phyloP scores from a whole-genome alignment of 1,284 basidiomycete species.

The Trichosporon ovoides region DNA sequence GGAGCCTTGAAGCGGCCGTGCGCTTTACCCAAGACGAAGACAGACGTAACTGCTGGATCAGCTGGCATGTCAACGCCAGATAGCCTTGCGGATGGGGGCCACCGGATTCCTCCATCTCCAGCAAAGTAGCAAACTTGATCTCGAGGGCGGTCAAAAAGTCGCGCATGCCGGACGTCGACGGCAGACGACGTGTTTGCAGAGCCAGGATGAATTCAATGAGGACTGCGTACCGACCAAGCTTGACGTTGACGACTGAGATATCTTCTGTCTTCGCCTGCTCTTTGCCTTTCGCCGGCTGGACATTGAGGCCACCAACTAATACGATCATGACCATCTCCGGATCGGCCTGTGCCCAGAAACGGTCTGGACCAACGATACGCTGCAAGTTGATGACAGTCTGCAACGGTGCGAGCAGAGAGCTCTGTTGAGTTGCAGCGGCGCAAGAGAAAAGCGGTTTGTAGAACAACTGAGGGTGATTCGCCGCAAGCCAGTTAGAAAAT shows the following conservation, averaged over 20 bases:
- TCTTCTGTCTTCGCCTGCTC: conserved; percentile 34
- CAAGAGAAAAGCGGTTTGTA: conserved; percentile 70
- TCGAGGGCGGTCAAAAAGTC: conserved; percentile 59
- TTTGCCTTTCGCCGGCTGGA: conserved; percentile 39
- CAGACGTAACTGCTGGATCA: conserved; percentile 26
- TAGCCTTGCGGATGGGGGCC: conserved; percentile 26
- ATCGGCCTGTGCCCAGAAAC: conserved; percentile 61
- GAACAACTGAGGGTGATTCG: conserved; percentile 58
- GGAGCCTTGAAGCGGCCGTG: conserved; percentile 10
- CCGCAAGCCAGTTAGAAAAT: conserved; percentile 28
- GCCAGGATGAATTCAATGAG: conserved; percentile 60
- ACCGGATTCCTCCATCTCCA: conserved; percentile 58
- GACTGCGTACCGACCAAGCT: conserved; percentile 62
- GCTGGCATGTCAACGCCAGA: conserved; percentile 27
- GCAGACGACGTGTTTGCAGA: conserved; percentile 32
- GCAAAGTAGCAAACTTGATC: conserved; percentile 55
- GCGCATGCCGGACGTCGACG: not conserved
- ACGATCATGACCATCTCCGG: conserved; percentile 71
- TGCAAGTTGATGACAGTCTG: conserved; percentile 55
- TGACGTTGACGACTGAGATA: conserved; percentile 51
- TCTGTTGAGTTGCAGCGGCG: conserved; percentile 59
- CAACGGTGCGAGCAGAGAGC: conserved; percentile 58
- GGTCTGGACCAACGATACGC: conserved; percentile 54
- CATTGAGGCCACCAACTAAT: conserved; percentile 44
- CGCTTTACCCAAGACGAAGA: conserved; percentile 15